phyloP scores from a whole-genome alignment of 2,329 filamentous ascomycete genomes.

The Neoarthrinium moseri region DNA sequence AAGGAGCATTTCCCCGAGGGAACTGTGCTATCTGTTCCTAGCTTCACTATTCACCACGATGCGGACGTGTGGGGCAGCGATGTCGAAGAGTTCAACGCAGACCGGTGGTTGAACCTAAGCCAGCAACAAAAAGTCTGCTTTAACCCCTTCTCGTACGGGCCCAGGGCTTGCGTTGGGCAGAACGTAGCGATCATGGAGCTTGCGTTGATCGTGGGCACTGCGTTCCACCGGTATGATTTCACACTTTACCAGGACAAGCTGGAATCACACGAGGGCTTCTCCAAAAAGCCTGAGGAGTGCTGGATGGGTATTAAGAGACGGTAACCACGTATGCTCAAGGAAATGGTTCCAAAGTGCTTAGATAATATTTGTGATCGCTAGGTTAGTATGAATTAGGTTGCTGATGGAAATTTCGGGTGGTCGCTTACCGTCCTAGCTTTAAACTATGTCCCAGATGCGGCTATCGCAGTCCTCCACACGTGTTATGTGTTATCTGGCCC shows the following conservation, averaged over 20 bases:
- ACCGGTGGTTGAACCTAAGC: constrained; percentile 6
- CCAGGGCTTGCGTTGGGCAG: constrained; percentile 6
- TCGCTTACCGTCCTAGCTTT: no score
- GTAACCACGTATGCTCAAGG: no score
- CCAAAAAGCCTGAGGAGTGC: constrained; percentile 6
- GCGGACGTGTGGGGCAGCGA: constrained; percentile 7
- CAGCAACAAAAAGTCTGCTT: constrained; percentile 4
- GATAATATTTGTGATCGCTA: no score
- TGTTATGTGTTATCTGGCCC: no score
- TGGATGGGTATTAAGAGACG: constrained; percentile 5
- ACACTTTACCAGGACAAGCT: constrained; percentile 3
- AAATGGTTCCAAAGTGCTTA: no score
- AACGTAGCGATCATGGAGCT: constrained; percentile 8
- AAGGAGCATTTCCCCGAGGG: constrained; percentile 7
- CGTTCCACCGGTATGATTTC: constrained; percentile 6
- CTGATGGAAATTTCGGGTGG: no score
- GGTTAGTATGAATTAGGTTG: no score
- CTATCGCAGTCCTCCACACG: no score
- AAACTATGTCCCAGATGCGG: no score
- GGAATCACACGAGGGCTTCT: constrained; percentile 6
- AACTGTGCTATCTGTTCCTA: constrained; percentile 5
- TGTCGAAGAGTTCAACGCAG: constrained; percentile 8
- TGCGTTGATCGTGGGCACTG: constrained; percentile 4
- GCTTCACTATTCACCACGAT: constrained; percentile 8
- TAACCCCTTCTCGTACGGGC: constrained; percentile 6